Evolutionary conservation across 768 basidiomycete species (phyloP), one percentile per base, ranked within the genome.

Genomic region (Tylopilus subfusipes): DNA sequence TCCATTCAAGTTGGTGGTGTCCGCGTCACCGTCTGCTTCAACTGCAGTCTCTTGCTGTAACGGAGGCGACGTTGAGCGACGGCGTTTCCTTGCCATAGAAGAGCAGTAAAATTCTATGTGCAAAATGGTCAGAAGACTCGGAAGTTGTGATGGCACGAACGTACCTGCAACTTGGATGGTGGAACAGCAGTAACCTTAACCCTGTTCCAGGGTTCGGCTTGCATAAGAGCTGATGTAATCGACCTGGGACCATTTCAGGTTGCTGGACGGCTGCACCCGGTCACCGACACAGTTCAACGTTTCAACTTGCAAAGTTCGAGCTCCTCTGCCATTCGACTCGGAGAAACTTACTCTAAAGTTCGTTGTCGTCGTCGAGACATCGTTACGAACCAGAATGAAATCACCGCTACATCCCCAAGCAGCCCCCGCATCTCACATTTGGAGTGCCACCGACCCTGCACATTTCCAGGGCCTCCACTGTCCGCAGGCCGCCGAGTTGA

Each of bases 81-180:
- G 40, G 36, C 58, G 64, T 52, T 63, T 66, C 50, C 52, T 54
- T 5, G 18, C 25, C 54, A 42, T 54, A 10, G 16, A 40, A 44
- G 18, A 50, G 10, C 5, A 7, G 25, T 22, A 9, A 36, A 22
- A 48, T 33, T 33, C 48, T 48, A 25, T 25, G 13, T 54, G 18
- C 7, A 27, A 44, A 22, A 21, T 24, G 11, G 39, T 52, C 11
- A 36, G 40, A 33, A 29, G 10, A 16, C 19, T 29, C 22, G 36
- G 40, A 31, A 12, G 38, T 18, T 12, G 27, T 5, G 24, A 18
- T 16, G 46, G 9, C n/a, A 43, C 13, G n/a, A 42, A 22, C 34
- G 46, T 48, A 51, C 54, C 45, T 40, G 25, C 22, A 5, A 24
- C 18, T 27, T 39, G 47, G 5, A 24, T 9, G 3, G 9, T 11